Conservation (phyloP, 2,329 filamentous ascomycete species). For the Domatiomyces catenatus region DNA sequence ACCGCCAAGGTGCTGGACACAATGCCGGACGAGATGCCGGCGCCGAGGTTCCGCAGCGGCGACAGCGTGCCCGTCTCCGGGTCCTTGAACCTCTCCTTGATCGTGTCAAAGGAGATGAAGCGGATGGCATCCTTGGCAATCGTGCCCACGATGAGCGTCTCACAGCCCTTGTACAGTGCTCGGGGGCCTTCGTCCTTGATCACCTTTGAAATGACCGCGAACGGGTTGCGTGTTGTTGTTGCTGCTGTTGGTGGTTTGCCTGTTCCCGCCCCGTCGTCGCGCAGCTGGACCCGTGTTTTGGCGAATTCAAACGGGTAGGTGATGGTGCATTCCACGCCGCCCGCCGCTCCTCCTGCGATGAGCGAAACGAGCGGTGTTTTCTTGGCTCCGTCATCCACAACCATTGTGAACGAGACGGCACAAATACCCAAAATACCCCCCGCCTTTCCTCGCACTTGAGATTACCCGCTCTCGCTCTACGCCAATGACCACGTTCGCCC, state of each 20-base stretch:
- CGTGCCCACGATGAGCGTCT: conserved; percentile 44
- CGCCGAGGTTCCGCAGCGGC: conserved; percentile 41
- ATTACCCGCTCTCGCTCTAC: no score
- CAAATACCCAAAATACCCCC: neutral
- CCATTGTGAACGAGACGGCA: neutral
- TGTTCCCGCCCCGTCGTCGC: conserved; percentile 23
- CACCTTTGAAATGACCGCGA: conserved; percentile 40
- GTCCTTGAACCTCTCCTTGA: conserved; percentile 40
- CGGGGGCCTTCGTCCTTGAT: conserved; percentile 40
- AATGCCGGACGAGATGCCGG: conserved; percentile 49
- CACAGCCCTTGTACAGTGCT: conserved; percentile 49
- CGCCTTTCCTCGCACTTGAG: neutral
- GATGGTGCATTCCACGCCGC: conserved; percentile 37
- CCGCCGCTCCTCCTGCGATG: conserved; percentile 36
- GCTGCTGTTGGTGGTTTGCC: no score
- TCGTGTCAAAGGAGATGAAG: conserved; percentile 51
- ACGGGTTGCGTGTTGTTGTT: conserved; percentile 41
- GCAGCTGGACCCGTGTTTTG: conserved; percentile 49
- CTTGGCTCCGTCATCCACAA: neutral
- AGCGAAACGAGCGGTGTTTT: conserved; percentile 33
- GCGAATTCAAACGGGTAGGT: conserved; percentile 48
- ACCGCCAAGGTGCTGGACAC: conserved; percentile 49
- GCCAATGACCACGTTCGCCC: no score
- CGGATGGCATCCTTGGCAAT: conserved; percentile 51
- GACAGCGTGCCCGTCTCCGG: conserved; percentile 41